phyloP scores from a whole-genome alignment of 805 yeast species.

The Phaffomyces thermotolerans region DNA sequence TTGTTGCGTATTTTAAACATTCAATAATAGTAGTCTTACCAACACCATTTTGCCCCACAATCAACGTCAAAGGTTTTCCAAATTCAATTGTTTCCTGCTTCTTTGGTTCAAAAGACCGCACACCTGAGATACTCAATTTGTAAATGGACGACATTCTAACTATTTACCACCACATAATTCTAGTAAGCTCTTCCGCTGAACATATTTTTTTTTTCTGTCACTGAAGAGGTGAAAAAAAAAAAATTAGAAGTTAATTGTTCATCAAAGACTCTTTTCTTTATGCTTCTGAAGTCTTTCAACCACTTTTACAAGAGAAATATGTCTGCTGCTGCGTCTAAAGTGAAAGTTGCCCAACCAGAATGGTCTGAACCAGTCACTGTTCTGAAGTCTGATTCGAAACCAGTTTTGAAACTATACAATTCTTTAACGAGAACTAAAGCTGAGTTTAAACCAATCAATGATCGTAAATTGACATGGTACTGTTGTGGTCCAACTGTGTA shows the following conservation, averaged over 20 bases:
- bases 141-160: constrained; percentile 6
- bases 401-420: constrained; percentile 64
- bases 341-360: constrained; percentile 40
- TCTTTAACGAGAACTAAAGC: constrained; percentile 77
- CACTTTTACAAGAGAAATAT: constrained; percentile 12
- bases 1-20: constrained; percentile 86
- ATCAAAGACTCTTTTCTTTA: background rate
- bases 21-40: constrained; percentile 97
- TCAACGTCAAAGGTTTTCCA: constrained; percentile 83
- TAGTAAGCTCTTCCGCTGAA: no score
- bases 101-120: constrained; percentile 85
- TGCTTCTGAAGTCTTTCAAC: background rate
- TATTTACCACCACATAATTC: background rate
- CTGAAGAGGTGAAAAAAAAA: background rate
- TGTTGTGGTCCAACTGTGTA: constrained; percentile 98
- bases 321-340: constrained; percentile 14
- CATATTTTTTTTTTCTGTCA: no score
- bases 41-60: constrained; percentile 93
- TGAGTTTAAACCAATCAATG: constrained; percentile 62
- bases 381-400: constrained; percentile 13
- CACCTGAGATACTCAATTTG: constrained; percentile 72
- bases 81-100: constrained; percentile 82
- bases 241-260: background rate
- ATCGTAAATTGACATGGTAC: constrained; percentile 80
- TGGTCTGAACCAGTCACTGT: constrained; percentile 37